These are phyloP conservation scores for Venustampulla echinocandica DNA, from an alignment of 495 filamentous ascomycete species.

Conservation along the genomic window DNA sequence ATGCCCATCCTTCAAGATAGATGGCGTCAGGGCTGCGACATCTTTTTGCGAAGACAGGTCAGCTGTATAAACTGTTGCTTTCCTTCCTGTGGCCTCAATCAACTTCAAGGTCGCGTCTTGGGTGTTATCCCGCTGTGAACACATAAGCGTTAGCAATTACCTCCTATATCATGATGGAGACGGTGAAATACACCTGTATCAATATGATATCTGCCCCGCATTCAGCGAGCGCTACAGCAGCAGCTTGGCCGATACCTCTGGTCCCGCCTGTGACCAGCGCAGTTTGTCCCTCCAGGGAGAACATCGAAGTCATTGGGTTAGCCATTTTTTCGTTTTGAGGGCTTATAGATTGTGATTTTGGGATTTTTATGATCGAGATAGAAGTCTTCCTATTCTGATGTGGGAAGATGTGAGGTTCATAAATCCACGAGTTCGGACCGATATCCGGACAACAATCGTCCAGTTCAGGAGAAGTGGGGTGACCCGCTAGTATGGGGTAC, in stretches of 20 bases:
- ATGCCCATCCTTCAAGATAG: conserved; percentile 49
- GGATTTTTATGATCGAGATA: neutral
- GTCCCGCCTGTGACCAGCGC: conserved; percentile 84
- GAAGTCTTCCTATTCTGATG: too few relatives aligned
- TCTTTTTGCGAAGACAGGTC: conserved; percentile 58
- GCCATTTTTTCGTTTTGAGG: conserved; percentile 9
- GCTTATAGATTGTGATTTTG: neutral
- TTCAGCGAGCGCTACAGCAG: conserved; percentile 73
- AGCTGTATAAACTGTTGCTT: conserved; percentile 57
- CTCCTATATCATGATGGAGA: neutral
- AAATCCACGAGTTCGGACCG: too few relatives aligned
- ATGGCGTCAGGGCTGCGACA: conserved; percentile 53
- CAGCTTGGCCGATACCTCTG: conserved; percentile 77
- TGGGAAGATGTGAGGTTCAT: too few relatives aligned
- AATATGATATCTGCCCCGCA: conserved; percentile 77
- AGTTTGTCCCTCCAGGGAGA: conserved; percentile 57
- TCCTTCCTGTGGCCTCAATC: conserved; percentile 57
- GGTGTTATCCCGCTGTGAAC: conserved; percentile 49
- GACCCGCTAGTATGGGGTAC: too few relatives aligned
- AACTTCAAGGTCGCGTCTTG: conserved; percentile 54
- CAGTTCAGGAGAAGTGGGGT: too few relatives aligned
- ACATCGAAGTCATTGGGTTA: conserved; percentile 25
- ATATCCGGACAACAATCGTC: too few relatives aligned
- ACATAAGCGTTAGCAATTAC: neutral
- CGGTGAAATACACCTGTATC: conserved; percentile 42